phyloP scores from a whole-genome alignment of 2,329 filamentous ascomycete species.

The Talaromyces pinophilus region DNA sequence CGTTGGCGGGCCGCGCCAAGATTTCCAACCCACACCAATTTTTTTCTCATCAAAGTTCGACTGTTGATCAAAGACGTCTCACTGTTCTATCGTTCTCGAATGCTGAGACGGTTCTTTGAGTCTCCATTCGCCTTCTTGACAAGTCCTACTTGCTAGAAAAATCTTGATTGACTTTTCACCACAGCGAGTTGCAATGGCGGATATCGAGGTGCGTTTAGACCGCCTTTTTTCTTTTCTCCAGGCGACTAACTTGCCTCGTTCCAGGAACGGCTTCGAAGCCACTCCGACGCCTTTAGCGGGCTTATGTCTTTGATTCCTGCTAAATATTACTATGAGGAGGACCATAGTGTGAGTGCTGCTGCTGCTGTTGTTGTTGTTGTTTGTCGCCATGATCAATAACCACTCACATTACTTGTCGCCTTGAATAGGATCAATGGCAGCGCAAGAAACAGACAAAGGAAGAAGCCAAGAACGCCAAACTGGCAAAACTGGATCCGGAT shows the following conservation, averaged over 20 bases:
- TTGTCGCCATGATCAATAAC: neutral
- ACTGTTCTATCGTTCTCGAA: neutral
- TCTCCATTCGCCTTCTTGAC: neutral
- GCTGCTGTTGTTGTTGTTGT: neutral
- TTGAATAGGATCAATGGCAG: constrained; percentile 80
- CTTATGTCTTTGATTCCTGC: constrained; percentile 85
- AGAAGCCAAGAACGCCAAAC: constrained; percentile 77
- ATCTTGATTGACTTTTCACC: constrained; percentile 14
- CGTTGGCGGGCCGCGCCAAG: constrained; percentile 33
- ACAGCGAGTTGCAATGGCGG: constrained; percentile 33
- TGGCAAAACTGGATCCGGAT: constrained; percentile 87
- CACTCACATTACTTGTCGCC: constrained; percentile 13
- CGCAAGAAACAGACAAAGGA: constrained; percentile 95
- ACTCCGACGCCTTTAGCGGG: constrained; percentile 78
- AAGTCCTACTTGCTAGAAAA: constrained; percentile 4
- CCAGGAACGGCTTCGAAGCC: constrained; percentile 52
- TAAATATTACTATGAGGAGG: constrained; percentile 86
- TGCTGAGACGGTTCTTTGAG: neutral
- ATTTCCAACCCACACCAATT: constrained; percentile 41
- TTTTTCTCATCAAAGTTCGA: constrained; percentile 33
- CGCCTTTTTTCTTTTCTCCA: constrained; percentile 24
- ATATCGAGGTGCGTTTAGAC: constrained; percentile 41
- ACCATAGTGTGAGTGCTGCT: constrained; percentile 69
- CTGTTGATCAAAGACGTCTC: constrained; percentile 13
- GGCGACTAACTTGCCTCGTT: constrained; percentile 43